Percentiles rank a stretch among this genome's conserved stretches.
Evolutionary conservation across 768 basidiomycete species (phyloP).

Genomic region (Amanita thiersii): DNA sequence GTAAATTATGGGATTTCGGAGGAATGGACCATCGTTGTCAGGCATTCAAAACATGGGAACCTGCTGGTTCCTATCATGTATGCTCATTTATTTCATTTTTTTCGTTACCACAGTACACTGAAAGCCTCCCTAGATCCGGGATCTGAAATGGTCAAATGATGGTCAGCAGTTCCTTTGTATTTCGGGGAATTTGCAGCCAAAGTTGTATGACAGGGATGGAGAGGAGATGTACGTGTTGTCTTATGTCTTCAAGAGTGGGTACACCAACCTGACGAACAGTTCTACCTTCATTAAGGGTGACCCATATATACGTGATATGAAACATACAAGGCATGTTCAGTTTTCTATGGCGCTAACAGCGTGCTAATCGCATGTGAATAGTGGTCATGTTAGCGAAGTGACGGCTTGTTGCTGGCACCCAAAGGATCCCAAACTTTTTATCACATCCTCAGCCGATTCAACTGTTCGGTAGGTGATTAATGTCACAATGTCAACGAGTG

Average conservation of each 20-base stretch:
- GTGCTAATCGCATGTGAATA: conserved; percentile 21
- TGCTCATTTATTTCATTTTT: conserved; percentile 13
- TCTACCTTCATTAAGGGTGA: conserved; percentile 89
- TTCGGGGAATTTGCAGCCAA: conserved; percentile 83
- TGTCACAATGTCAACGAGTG: background rate
- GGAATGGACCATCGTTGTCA: conserved; percentile 89
- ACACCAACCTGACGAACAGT: conserved; percentile 49
- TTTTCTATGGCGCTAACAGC: conserved; percentile 8
- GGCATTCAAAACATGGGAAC: conserved; percentile 97
- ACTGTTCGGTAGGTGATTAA: conserved; percentile 66
- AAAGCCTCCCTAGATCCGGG: conserved; percentile 58
- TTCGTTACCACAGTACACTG: conserved; percentile 3
- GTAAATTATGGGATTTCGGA: conserved; percentile 98
- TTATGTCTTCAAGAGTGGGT: conserved; percentile 17
- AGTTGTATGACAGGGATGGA: conserved; percentile 87
- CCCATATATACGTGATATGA: conserved; percentile 97
- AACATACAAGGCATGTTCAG: conserved; percentile 81
- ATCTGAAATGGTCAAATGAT: conserved; percentile 83
- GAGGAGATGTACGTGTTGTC: conserved; percentile 71
- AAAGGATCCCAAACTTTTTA: conserved; percentile 72
- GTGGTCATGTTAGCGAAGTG: conserved; percentile 92
- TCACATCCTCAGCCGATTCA: conserved; percentile 92
- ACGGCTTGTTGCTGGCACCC: conserved; percentile 93
- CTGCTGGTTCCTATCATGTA: conserved; percentile 89
- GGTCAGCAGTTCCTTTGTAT: conserved; percentile 81